Base-by-base conservation (phyloP, 1,284 basidiomycete genomes). In the Boletus smithii region DNA sequence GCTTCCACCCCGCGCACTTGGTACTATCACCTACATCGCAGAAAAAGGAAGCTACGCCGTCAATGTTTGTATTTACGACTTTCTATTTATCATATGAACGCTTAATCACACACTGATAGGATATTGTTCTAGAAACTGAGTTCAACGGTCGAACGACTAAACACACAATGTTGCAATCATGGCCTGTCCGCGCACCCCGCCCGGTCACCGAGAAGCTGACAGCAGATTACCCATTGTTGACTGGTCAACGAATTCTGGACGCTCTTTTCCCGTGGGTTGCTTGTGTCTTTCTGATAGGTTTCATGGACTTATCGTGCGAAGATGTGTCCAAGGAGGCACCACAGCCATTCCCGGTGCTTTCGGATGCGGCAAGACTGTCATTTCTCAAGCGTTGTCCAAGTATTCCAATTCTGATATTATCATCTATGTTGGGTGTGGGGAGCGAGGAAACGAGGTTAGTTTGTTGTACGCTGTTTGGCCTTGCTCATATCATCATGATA, bases 361-460 rank as follows among this genome's bases (percentile, higher is more conserved):
- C 69, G 97, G 97, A 63, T 98, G 95, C 63, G 92, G 92, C 59
- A 95, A 95, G 77, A 97, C 94, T 20, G 94, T 97, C 61, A 97
- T 97, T 62, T 95, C 92, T 31, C 87, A 97, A 74, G 97, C 95
- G 11, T 76, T 99, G 53, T 98, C 97, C 58, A 99, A 99, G 69
- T 99, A 86, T 73, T 99, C 97, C 29, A 99, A 99, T 77, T 97
- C 95, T 60, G 95, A 99, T 68, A 98, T 98, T 61, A 99, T 99
- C 67, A 87, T 98, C 58, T 99, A 99, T 67, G 97, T 99, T 60
- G 97, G 97, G 34, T 99, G 93, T 66, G 94, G 91, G 57, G 91
- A 94, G 65, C 88, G 91, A 60, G 91, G 91, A 65, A 93, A 93
- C 59, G 90, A 91, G 79, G 84, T 84, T 54, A 47, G 75, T 60